Conservation (phyloP, 768 basidiomycete genomes). For the Lentinula boryana region DNA sequence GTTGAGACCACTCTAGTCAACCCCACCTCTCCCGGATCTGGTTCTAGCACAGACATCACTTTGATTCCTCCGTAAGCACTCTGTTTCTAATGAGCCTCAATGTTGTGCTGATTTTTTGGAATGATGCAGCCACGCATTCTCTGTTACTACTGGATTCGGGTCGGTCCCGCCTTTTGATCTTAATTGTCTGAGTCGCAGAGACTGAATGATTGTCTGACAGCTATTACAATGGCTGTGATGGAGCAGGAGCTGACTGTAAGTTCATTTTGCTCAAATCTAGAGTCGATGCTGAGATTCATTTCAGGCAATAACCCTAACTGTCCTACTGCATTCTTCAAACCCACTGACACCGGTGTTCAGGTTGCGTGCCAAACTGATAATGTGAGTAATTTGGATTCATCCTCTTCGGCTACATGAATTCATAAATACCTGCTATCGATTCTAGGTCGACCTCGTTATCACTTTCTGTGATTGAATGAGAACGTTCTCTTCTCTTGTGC, state of each 20-base stretch:
- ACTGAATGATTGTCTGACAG: slow-evolving; percentile 3
- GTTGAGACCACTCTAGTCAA: slow-evolving; percentile 27
- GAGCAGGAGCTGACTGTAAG: slow-evolving; percentile 21
- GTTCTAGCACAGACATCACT: slow-evolving; percentile 29
- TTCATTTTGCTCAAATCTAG: not conserved
- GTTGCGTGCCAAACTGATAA: slow-evolving; percentile 26
- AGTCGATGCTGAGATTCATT: not conserved
- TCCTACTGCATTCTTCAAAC: slow-evolving; percentile 23
- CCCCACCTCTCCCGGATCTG: slow-evolving; percentile 24
- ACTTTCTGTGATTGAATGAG: slow-evolving; percentile 3
- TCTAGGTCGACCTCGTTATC: slow-evolving; percentile 2
- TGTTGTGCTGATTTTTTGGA: not conserved
- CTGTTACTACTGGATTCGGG: slow-evolving; percentile 29
- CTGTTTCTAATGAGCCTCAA: not conserved
- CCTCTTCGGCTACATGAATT: not conserved
- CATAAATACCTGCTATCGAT: not conserved
- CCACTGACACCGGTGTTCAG: slow-evolving; percentile 23
- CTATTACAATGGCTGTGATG: slow-evolving; percentile 23
- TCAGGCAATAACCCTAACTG: slow-evolving; percentile 23
- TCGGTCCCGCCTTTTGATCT: slow-evolving; percentile 6
- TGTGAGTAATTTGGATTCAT: slow-evolving; percentile 9
- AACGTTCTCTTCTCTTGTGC: too few species aligned
- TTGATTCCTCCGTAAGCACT: slow-evolving; percentile 26
- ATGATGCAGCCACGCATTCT: slow-evolving; percentile 22
- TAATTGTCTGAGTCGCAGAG: not conserved